These are phyloP conservation scores for Perilla frutescens DNA, from an alignment of 257 asterid genomes.

Conservation along the genomic window DNA sequence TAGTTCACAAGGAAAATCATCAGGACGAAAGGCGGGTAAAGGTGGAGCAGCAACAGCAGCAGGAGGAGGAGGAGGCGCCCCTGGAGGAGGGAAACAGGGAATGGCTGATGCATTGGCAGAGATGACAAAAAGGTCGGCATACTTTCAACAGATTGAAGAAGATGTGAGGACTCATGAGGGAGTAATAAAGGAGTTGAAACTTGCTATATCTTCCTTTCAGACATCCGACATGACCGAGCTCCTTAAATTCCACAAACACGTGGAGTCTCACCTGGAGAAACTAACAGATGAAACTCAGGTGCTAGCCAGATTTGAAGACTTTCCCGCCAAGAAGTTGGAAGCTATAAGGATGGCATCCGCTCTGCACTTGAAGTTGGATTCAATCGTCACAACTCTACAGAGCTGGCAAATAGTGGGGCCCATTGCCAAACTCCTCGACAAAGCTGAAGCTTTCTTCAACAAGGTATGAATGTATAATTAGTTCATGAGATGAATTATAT, in stretches of 20 bases:
- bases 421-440: slow-evolving; percentile 62
- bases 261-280: slow-evolving; percentile 81
- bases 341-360: slow-evolving; percentile 85
- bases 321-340: slow-evolving; percentile 81
- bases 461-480: slow-evolving; percentile 46
- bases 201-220: slow-evolving; percentile 55
- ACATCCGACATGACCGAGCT: slow-evolving; percentile 85
- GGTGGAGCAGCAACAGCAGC: slow-evolving; percentile 46
- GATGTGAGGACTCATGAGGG: slow-evolving; percentile 64
- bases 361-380: slow-evolving; percentile 61
- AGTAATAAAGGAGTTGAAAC: slow-evolving; percentile 59
- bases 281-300: slow-evolving; percentile 89
- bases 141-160: slow-evolving; percentile 86
- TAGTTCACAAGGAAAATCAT: slow-evolving; percentile 49
- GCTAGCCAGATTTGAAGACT: slow-evolving; percentile 82
- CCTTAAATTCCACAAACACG: slow-evolving; percentile 59
- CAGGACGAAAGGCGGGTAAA: slow-evolving; percentile 56
- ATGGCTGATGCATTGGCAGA: slow-evolving; percentile 99
- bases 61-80: too few relatives aligned
- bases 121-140: slow-evolving; percentile 93
- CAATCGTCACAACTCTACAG: slow-evolving; percentile 51
- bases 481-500: too few relatives aligned
- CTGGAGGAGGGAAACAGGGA: slow-evolving; percentile 71
- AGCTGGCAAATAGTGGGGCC: slow-evolving; percentile 68
- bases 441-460: slow-evolving; percentile 70